Percentiles rank a stretch among this genome's conserved stretches.
Evolutionary conservation across 148 eudicot species (phyloP).

Genomic region (Vaccinium corymbosum): DNA sequence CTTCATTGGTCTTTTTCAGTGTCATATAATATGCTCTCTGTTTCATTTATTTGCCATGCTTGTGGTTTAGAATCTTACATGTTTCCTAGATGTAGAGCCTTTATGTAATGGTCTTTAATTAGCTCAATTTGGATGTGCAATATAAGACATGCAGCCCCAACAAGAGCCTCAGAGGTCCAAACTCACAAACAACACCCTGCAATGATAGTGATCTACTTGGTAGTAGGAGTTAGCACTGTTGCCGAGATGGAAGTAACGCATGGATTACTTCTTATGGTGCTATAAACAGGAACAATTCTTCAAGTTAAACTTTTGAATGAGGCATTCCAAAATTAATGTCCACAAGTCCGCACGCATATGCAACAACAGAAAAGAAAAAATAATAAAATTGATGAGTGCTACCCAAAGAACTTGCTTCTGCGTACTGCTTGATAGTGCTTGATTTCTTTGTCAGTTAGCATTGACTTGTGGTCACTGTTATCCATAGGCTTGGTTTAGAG

Average conservation of each 20-base stretch:
- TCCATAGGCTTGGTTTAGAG: conserved; percentile 94
- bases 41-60: neutral
- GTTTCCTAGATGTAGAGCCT: neutral
- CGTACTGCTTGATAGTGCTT: neutral
- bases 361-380: neutral
- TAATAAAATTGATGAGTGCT: neutral
- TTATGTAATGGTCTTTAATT: neutral
- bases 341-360: neutral
- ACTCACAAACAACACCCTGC: neutral
- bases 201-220: neutral
- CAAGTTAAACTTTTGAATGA: neutral
- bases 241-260: neutral
- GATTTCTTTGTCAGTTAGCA: neutral
- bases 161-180: neutral
- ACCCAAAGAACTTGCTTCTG: neutral
- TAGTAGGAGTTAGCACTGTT: neutral
- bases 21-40: neutral
- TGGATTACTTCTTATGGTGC: neutral
- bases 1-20: neutral
- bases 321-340: neutral
- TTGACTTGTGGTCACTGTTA: conserved; percentile 11
- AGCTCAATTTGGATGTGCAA: neutral
- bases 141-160: neutral
- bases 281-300: neutral
- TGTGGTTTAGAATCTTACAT: neutral